Base-by-base conservation (phyloP, 225 moss, liverwort and hornwort species). In the Pleurozium schreberi region DNA sequence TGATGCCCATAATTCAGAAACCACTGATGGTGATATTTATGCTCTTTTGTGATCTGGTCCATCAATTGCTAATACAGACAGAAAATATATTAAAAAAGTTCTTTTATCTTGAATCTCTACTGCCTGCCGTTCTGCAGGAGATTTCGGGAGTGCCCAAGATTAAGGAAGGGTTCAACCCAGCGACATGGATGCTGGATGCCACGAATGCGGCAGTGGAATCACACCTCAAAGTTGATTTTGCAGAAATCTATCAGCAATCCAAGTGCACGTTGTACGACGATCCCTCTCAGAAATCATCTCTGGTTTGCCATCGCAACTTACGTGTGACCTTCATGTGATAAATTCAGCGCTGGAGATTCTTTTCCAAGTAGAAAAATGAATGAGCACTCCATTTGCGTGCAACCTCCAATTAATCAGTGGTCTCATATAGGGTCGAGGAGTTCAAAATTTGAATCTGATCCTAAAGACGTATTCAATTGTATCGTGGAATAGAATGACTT, bases 171-270 rank as follows among this genome's bases (percentile, higher is more conserved):
- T 90, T 87, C 78, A 95, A 95, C 70, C 94, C 94, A 22, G 93
- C 94, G 60, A 92, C 94, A 43, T 95, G 94, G 94, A 93, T 93
- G 94, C 84, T 95, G 86, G 94, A 95, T 81, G 92, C 92, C 50
- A 95, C 91, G 26, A 92, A 81, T 42, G 84, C 90, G 36, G 88
- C 87, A 60, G 92, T 93, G 61, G 94, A 95, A 67, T 75, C 84
- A 6, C 88, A 89, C 50, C 93, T 93, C 42, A 90, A 88, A 80
- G 75, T 85, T 13, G 94, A 95, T 76, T 95, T 93, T 70, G 94
- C 93, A 61, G 93, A 93, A 63, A 90, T 92, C 40, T 95, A 95
- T 43, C 89, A 86, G 88, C 88, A 91, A 67, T 95, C 94, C 49
- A 84, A 85, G 30, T 12, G 85, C 82, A 42, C 60, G 52, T 42